A percentile compares a stretch with the other conserved stretches of the same genome.
Conservation (phyloP, 2,329 filamentous ascomycete genomes). For the Botryosphaeria dothidea region DNA sequence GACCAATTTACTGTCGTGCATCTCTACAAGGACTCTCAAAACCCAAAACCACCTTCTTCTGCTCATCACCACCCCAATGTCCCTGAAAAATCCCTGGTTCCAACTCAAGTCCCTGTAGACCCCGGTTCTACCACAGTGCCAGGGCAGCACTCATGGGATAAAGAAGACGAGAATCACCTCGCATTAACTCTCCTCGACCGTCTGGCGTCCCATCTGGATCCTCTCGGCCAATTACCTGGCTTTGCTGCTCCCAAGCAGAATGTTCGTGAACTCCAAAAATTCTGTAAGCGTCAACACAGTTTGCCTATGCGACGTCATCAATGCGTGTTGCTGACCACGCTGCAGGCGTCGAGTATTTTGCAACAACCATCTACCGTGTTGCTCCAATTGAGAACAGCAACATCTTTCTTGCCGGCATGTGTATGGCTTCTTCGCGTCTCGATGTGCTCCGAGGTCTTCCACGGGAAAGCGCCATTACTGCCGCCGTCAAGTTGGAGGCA, state of each 20-base stretch:
- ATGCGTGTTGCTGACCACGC: not conserved
- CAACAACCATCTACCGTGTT: slow-evolving; percentile 3
- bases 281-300: not conserved
- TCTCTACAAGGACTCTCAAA: not conserved
- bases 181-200: slow-evolving; percentile 3
- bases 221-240: not conserved
- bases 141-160: not conserved
- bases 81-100: not conserved
- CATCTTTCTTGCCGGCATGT: slow-evolving; percentile 9
- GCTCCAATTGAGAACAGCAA: slow-evolving; percentile 8
- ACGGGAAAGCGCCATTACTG: slow-evolving; percentile 1
- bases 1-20: not conserved
- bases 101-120: not conserved
- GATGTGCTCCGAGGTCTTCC: slow-evolving; percentile 2
- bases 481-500: slow-evolving; percentile 4
- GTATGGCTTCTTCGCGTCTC: slow-evolving; percentile 3
- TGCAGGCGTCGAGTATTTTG: slow-evolving; percentile 5
- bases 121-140: not conserved
- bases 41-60: not conserved
- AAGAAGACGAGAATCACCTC: not conserved
- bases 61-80: not conserved
- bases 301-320: not conserved
- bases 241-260: not conserved
- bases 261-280: slow-evolving; percentile 6
- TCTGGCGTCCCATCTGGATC: not conserved